These are phyloP conservation scores for Talaromyces sp. DNA, from an alignment of 2,329 filamentous ascomycete species.

Conservation along the genomic window DNA sequence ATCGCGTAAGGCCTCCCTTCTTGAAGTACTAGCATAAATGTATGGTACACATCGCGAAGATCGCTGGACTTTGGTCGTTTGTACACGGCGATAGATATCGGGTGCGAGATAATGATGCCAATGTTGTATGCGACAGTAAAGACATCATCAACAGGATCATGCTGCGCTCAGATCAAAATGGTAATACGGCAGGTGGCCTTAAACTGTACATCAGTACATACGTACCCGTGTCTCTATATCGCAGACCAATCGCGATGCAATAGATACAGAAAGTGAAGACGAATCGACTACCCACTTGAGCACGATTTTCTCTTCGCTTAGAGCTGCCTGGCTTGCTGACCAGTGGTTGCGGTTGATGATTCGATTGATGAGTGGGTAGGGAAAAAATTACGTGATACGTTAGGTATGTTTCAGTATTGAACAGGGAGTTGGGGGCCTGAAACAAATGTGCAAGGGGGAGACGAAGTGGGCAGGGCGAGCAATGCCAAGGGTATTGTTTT, in stretches of 20 bases:
- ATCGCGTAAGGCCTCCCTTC: background rate
- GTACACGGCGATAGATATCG: background rate
- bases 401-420: background rate
- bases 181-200: slow-evolving; percentile 3
- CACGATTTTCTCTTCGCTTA: background rate
- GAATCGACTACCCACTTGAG: background rate
- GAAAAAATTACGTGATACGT: background rate
- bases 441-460: background rate
- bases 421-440: slow-evolving; percentile 1
- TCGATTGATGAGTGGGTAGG: background rate
- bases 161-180: background rate
- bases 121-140: background rate
- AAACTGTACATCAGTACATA: background rate
- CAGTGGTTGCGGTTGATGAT: background rate
- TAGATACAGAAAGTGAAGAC: background rate
- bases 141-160: background rate
- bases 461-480: background rate
- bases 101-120: background rate
- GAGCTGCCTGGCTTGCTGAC: background rate
- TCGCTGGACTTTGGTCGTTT: background rate
- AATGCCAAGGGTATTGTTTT: background rate
- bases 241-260: background rate
- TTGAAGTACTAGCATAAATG: background rate
- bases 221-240: background rate
- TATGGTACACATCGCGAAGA: background rate